Conservation (phyloP, 2,329 filamentous ascomycete species). For the Botrytis hyacinthi region DNA sequence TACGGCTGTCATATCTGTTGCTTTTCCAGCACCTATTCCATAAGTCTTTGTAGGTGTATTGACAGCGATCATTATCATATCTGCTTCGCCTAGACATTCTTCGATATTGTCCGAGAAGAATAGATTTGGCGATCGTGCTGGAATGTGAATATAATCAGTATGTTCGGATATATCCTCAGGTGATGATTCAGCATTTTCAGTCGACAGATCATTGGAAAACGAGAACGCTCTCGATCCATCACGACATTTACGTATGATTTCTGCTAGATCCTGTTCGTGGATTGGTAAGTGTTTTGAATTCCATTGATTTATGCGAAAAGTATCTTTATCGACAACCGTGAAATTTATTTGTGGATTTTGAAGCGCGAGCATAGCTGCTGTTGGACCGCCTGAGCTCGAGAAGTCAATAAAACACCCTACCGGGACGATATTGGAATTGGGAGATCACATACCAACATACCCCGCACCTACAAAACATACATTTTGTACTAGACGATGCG, state of each 20-base stretch:
- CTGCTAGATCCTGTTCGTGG: slow-evolving; percentile 68
- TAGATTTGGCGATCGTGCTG: slow-evolving; percentile 60
- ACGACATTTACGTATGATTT: slow-evolving; percentile 64
- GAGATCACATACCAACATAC: slow-evolving; percentile 63
- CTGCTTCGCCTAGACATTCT: slow-evolving; percentile 61
- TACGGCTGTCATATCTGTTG: slow-evolving; percentile 70
- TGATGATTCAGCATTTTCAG: slow-evolving; percentile 37
- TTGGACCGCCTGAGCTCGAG: slow-evolving; percentile 59
- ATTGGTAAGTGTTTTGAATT: slow-evolving; percentile 72
- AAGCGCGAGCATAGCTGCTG: slow-evolving; percentile 70
- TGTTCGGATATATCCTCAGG: slow-evolving; percentile 36
- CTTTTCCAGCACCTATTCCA: slow-evolving; percentile 66
- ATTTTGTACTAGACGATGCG: slow-evolving; percentile 45
- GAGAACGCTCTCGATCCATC: slow-evolving; percentile 52
- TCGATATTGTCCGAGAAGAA: slow-evolving; percentile 70
- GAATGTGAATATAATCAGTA: slow-evolving; percentile 38
- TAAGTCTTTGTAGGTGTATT: slow-evolving; percentile 76
- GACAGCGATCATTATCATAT: slow-evolving; percentile 73
- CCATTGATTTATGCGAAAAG: slow-evolving; percentile 66
- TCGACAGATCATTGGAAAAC: slow-evolving; percentile 42
- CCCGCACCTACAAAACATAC: slow-evolving; percentile 75
- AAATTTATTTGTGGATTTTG: slow-evolving; percentile 70
- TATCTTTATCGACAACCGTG: slow-evolving; percentile 72
- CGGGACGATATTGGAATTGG: not conserved
- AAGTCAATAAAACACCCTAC: not conserved